Conservation (phyloP, 352 stramenopile species). For the Phytophthora sojae region DNA sequence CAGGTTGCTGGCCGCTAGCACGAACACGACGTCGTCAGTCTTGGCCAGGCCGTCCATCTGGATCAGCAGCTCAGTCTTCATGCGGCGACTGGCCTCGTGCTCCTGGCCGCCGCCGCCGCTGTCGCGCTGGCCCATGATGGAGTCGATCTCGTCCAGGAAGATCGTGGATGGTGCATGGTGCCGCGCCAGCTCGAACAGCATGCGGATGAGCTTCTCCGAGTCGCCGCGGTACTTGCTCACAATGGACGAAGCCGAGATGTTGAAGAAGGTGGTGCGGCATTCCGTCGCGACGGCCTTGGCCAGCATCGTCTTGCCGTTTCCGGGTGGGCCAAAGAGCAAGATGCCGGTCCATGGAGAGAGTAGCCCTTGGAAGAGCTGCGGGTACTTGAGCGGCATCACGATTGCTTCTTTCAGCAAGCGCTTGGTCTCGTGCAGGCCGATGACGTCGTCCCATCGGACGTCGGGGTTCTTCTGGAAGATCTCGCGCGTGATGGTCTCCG, state of each 20-base stretch:
- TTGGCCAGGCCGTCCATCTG: conserved; percentile 89
- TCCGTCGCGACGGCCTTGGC: conserved; percentile 87
- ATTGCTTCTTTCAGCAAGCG: conserved; percentile 95
- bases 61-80: conserved; percentile 90
- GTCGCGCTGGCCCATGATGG: conserved; percentile 91
- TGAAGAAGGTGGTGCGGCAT: conserved; percentile 90
- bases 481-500: conserved; percentile 90
- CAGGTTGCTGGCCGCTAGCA: conserved; percentile 84
- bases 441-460: conserved; percentile 90
- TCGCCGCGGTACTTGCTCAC: conserved; percentile 89
- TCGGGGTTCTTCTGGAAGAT: conserved; percentile 94
- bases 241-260: conserved; percentile 89
- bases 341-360: conserved; percentile 92
- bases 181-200: conserved; percentile 84
- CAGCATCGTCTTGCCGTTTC: conserved; percentile 92
- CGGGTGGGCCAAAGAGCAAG: conserved; percentile 85
- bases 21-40: conserved; percentile 83
- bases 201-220: conserved; percentile 88
- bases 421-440: conserved; percentile 93
- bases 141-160: conserved; percentile 90
- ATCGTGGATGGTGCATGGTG: conserved; percentile 89
- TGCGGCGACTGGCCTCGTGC: conserved; percentile 85
- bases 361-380: conserved; percentile 95
- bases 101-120: conserved; percentile 73
- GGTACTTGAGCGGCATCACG: conserved; percentile 95